These are phyloP conservation scores for Dalbergia oliveri DNA, from an alignment of 306 rosid genomes.

Conservation along the genomic window DNA sequence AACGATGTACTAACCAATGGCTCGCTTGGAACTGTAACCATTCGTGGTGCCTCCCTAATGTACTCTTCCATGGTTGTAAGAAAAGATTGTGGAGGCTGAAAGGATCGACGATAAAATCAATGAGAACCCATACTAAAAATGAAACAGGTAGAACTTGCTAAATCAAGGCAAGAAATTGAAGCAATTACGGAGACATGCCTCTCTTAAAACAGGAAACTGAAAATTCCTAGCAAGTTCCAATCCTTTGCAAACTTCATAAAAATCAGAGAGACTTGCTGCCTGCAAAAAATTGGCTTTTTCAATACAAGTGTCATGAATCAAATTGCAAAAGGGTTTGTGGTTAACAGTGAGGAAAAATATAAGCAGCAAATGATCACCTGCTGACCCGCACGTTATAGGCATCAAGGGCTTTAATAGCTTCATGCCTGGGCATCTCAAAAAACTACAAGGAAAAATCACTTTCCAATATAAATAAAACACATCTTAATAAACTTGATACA, in stretches of 20 bases:
- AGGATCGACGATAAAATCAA: slow-evolving; percentile 38
- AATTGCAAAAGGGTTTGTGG: slow-evolving; percentile 23
- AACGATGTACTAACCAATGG: slow-evolving; percentile 78
- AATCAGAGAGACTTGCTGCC: slow-evolving; percentile 89
- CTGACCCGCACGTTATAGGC: slow-evolving; percentile 96
- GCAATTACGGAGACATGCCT: slow-evolving; percentile 55
- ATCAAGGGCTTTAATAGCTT: slow-evolving; percentile 90
- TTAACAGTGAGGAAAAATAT: not conserved
- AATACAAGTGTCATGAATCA: slow-evolving; percentile 32
- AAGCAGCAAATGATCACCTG: slow-evolving; percentile 65
- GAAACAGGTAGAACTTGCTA: slow-evolving; percentile 22
- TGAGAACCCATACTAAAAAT: slow-evolving; percentile 20
- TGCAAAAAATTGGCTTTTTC: slow-evolving; percentile 52
- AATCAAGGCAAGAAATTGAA: slow-evolving; percentile 24
- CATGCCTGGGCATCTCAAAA: slow-evolving; percentile 99
- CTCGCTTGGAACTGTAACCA: slow-evolving; percentile 79
- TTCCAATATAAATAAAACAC: slow-evolving; percentile 30
- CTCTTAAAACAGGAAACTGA: slow-evolving; percentile 96
- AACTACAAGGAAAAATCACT: slow-evolving; percentile 61
- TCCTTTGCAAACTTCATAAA: slow-evolving; percentile 93
- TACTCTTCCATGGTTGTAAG: slow-evolving; percentile 97
- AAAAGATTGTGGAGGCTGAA: slow-evolving; percentile 97
- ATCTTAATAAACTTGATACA: not conserved
- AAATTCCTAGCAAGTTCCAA: slow-evolving; percentile 98
- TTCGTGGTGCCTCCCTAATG: slow-evolving; percentile 92